Base-by-base conservation (phyloP, 176 grass and related monocot species). In the Avena sativa region DNA sequence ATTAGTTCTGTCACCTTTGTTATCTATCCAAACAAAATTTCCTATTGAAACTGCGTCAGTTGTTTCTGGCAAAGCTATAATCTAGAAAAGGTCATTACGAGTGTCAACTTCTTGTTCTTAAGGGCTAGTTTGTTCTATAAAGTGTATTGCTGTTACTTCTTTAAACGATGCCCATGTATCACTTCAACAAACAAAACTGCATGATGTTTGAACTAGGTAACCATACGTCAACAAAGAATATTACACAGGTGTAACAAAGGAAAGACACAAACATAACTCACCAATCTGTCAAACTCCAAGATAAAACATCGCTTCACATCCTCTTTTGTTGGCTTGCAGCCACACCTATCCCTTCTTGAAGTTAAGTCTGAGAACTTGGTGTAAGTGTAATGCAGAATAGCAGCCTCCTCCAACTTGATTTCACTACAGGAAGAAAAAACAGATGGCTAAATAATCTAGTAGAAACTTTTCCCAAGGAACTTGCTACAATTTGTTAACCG, bases 281-380 rank as follows among this genome's bases (percentile, higher is more conserved):
- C 96, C 79, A 90, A 84, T 86, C 96, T 92, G 85, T 98, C 96
- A 28, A 98, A 98, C 79, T 98, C 96, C 82, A 98, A 94, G 71
- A 98, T 98, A 79, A 98, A 98, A 40, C 96, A 98, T 79, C 93
- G 86, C 72, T 98, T 98, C 61, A 96, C 96, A 87, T 98, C 96
- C 44, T 98, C 96, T 80, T 91, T 98, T 78, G 96, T 98, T 20
- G 96, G 96, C 78, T 98, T 98, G 89, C 96, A 98, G 49, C 92
- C 90, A 90, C 96, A 98, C 71, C 96, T 91, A 56, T 96, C 96
- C 70, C 96, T 93, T 74, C 96, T 94, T 77, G 93, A 96, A 60
- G 92, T 98, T 50, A 98, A 93, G 70, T 96, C 96, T 13, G 96
- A 96, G 57, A 98, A 98, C 50, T 96, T 98, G 38, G 90, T 91